Evolutionary conservation across 768 basidiomycete genomes (phyloP), one percentile per base, ranked within the genome.

Genomic region (Russula olivacea): DNA sequence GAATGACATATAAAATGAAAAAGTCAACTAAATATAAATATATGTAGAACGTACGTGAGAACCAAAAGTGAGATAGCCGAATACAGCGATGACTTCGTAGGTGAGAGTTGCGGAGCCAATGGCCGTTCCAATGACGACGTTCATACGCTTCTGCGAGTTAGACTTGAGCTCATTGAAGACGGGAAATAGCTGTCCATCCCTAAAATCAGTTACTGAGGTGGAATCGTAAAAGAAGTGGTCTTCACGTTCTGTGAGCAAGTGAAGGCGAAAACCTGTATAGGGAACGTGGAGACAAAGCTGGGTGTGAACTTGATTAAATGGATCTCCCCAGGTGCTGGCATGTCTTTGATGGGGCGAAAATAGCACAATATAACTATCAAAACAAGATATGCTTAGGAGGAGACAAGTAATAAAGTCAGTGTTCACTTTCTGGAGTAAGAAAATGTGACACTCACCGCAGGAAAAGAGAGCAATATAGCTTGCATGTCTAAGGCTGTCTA

Each of bases 11-110:
- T 36, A 12, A 36, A 36, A 36, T 23, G 38, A 25, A 4, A 17
- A 49, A 52, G 2, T 30, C 36, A 11, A n/a, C 11, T 36, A 14
- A 12, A 17, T 28, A 45, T 17, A 34, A 23, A n/a, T n/a, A 28
- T 28, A 28, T 28, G 36, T 23, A 28, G 9, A 25, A 72, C 80
- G 55, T 54, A 89, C 91, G 72, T 84, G 89, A 53, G 86, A 87
- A 1, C 95, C 95, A 73, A 98, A 98, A 0, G 95, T 97, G 57
- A 98, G 77, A 72, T 98, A 98, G 0, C 94, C 94, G 68, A 93
- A 88, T 30, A 91, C 73, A 5, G 86, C 89, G 66, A 99, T 91
- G 55, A 93, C 73, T 73, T 96, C 93, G 72, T 99, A 99, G 10
- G 87, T 86, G 49, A 91, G 49, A 3, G 86, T 84, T 1, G 94